Percentiles rank a stretch among this genome's conserved stretches.
These are phyloP conservation scores for Lithohypha guttulata DNA, from an alignment of 2,329 filamentous ascomycete genomes.

Conservation along the genomic window DNA sequence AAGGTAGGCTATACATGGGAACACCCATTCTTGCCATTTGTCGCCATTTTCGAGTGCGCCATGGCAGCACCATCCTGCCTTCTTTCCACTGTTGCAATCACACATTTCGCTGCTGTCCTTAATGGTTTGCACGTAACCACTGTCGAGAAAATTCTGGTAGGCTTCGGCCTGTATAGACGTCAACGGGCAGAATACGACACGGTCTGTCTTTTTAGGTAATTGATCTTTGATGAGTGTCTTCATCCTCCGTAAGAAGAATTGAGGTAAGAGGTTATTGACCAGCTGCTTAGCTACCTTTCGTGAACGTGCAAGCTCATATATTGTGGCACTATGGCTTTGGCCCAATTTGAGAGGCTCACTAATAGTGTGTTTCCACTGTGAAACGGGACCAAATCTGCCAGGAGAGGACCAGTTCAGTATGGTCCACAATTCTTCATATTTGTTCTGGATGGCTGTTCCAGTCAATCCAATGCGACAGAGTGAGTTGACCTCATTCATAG, in stretches of 20 bases:
- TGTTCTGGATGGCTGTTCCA: slow-evolving; percentile 94
- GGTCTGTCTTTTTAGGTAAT: slow-evolving; percentile 85
- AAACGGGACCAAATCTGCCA: slow-evolving; percentile 54
- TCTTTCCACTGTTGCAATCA: slow-evolving; percentile 56
- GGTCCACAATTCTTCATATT: slow-evolving; percentile 94
- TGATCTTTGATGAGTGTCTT: slow-evolving; percentile 88
- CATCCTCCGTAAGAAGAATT: slow-evolving; percentile 84
- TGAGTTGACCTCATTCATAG: slow-evolving; percentile 83
- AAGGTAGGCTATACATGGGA: slow-evolving; percentile 69
- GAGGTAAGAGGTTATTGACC: slow-evolving; percentile 74
- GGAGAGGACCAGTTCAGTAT: slow-evolving; percentile 94
- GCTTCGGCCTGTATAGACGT: slow-evolving; percentile 70
- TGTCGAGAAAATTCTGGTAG: slow-evolving; percentile 71
- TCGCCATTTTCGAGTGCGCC: slow-evolving; percentile 46
- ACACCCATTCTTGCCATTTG: slow-evolving; percentile 67
- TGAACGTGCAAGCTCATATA: slow-evolving; percentile 68
- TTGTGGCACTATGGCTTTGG: slow-evolving; percentile 83
- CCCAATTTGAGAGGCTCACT: slow-evolving; percentile 71
- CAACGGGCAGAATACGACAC: slow-evolving; percentile 87
- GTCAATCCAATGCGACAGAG: slow-evolving; percentile 88
- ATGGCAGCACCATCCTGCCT: slow-evolving; percentile 73
- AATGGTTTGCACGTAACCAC: slow-evolving; percentile 59
- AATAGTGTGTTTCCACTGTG: slow-evolving; percentile 70
- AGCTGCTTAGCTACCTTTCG: slow-evolving; percentile 74
- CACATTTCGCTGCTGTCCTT: slow-evolving; percentile 58